Base-by-base conservation (phyloP, 2,329 filamentous ascomycete species). In the Paracorniculantispora psalliotae region DNA sequence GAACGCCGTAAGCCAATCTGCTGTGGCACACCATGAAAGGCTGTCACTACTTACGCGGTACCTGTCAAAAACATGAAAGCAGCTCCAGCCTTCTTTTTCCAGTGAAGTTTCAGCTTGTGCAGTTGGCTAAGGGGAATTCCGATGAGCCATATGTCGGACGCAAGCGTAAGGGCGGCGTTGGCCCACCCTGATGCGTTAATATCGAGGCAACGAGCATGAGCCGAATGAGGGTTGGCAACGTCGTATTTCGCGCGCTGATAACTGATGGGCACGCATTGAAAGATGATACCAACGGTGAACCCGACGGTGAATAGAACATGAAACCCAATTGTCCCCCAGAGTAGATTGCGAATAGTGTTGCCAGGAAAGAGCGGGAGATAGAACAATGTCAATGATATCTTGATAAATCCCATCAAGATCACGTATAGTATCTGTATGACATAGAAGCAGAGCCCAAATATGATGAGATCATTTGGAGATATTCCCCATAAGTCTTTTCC, bases 161-260 rank as follows among this genome's bases (percentile, higher is more conserved):
- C 68, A 51, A 82, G 80, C 52, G 75, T 77, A 54, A 78, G 72
- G 1, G 66, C 72, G 1, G 78, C 79, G 26, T 78, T 77, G 10
- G 74, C 70, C 77, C 78, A 82, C 1, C 69, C 74, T 17, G 79
- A 67, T 1, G 71, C 66, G 60, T 78, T 79, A 53, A 77, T 67
- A 52, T 78, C 71, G 26, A 78, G 68, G 62, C 81, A 83, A 3
- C 60, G 65, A 0, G 80, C 80, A 1, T 75, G 65, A 3, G 73
- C 74, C 30, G 77, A 23, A 26, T 21, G 19, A 8, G 19, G 19
- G 15, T 21, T 23, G 48, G 17, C 1, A 71, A 37, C 72, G 41
- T 77, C 75, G 78, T 79, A 83, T 26, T 67, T 68, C 0, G 68
- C 72, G 81, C 81, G 83, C 62, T 76, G 77, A 56, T 72, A 75